Percentiles rank a stretch among this genome's conserved stretches.
phyloP scores from a whole-genome alignment of 2,329 filamentous ascomycete genomes.

The Botryotinia calthae region DNA sequence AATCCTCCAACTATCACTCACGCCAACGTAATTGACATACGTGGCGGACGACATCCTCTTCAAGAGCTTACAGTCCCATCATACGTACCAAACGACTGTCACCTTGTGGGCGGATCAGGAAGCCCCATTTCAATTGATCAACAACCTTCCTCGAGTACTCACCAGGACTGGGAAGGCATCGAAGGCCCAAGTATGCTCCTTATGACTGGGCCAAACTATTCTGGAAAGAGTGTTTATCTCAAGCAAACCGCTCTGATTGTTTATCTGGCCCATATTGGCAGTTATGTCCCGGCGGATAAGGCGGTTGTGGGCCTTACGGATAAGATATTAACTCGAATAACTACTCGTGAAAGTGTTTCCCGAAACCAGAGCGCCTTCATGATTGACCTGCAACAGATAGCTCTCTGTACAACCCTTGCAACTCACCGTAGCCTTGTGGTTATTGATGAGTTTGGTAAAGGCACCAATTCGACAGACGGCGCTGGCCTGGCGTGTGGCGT shows the following conservation, averaged over 20 bases:
- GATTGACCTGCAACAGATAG: slow-evolving; percentile 84
- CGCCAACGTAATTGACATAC: slow-evolving; percentile 69
- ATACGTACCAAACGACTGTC: slow-evolving; percentile 80
- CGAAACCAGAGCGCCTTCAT: slow-evolving; percentile 61
- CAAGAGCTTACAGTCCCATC: slow-evolving; percentile 79
- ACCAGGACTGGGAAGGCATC: slow-evolving; percentile 18
- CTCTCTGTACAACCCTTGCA: slow-evolving; percentile 69
- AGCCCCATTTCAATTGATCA: slow-evolving; percentile 26
- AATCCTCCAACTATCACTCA: slow-evolving; percentile 65
- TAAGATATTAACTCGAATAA: slow-evolving; percentile 84
- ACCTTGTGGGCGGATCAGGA: slow-evolving; percentile 60
- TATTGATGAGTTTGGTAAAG: slow-evolving; percentile 87
- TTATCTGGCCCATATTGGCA: slow-evolving; percentile 89
- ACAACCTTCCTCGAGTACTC: not conserved
- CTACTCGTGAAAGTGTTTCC: slow-evolving; percentile 65
- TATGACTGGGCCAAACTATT: slow-evolving; percentile 92
- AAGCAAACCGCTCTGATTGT: slow-evolving; percentile 91
- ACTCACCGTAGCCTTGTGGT: slow-evolving; percentile 77
- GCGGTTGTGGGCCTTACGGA: slow-evolving; percentile 85
- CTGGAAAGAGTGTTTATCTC: slow-evolving; percentile 92
- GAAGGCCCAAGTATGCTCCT: slow-evolving; percentile 66
- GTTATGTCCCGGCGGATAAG: slow-evolving; percentile 78
- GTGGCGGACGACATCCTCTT: slow-evolving; percentile 78
- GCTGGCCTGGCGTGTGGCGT: slow-evolving; percentile 57
- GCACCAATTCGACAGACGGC: slow-evolving; percentile 57